Evolutionary conservation across 768 basidiomycete genomes (phyloP), one percentile per base, ranked within the genome.

Genomic region (Rubroboletus pulcherrimus): DNA sequence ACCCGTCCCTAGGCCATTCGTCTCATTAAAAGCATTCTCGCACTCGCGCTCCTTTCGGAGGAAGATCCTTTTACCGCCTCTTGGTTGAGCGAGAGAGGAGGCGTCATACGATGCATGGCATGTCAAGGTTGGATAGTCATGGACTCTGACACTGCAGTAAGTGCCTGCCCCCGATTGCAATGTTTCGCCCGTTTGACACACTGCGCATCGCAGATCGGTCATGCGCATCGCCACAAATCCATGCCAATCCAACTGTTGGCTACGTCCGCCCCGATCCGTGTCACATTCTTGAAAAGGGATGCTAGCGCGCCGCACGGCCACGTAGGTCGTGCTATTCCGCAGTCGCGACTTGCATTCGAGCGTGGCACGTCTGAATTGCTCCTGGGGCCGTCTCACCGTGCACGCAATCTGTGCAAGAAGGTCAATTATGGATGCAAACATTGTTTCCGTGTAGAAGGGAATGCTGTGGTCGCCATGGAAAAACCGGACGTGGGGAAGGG

Each of bases 141-240:
- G 74, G 73, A 74, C 51, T 73, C 77, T 37, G 61, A 69, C 6
- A 75, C 64, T 48, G 70, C 86, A 33, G 86, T 84, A 61, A 51
- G 80, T 60, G 21, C 3, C 24, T 19, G 21, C 26, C 12, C 17
- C 19, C 2, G 24, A 14, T 24, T 21, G 14, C n/a, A n/a, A 10
- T 4, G 21, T 34, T 5, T 35, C 17, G 1, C 15, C 12, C 2
- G 21, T 19, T 10, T 54, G 49, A 63, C 34, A 4, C 2, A 11
- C 44, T 14, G 7, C 4, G 7, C 4, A 29, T 43, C n/a, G n/a
- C 63, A 88, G 86, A 69, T 79, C 34, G 81, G 81, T 0, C 87
- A 89, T 65, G 78, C 77, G 40, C 82, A 84, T 57, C 78, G 87
- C n/a, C 87, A 89, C 58, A 76, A 81, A 0, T 62, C 70, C 8